These are phyloP conservation scores for Debaryomyces sp. DNA, from an alignment of 1,139 yeast genomes.

Conservation along the genomic window DNA sequence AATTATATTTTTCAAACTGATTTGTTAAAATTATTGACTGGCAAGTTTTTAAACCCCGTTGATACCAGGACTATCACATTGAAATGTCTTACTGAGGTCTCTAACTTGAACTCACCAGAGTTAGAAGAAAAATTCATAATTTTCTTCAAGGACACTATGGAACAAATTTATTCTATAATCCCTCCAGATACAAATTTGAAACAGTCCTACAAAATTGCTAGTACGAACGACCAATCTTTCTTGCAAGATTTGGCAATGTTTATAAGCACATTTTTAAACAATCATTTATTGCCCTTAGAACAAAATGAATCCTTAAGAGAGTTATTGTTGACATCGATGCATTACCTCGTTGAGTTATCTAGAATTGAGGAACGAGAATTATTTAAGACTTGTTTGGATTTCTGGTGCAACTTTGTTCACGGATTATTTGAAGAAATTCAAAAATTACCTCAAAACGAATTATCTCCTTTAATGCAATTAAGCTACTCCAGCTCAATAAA, in stretches of 20 bases:
- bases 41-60: slow-evolving; percentile 74
- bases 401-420: slow-evolving; percentile 85
- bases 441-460: slow-evolving; percentile 68
- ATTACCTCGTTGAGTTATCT: slow-evolving; percentile 81
- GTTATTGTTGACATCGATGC: slow-evolving; percentile 70
- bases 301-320: slow-evolving; percentile 58
- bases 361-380: slow-evolving; percentile 94
- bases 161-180: slow-evolving; percentile 67
- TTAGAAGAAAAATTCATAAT: slow-evolving; percentile 70
- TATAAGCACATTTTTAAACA: slow-evolving; percentile 78
- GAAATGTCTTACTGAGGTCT: slow-evolving; percentile 90
- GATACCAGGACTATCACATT: slow-evolving; percentile 84
- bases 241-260: slow-evolving; percentile 95
- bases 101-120: slow-evolving; percentile 62
- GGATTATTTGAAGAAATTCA: slow-evolving; percentile 86
- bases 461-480: slow-evolving; percentile 76
- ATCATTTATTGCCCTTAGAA: slow-evolving; percentile 78
- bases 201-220: slow-evolving; percentile 72
- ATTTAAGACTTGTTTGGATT: slow-evolving; percentile 92
- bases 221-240: slow-evolving; percentile 86
- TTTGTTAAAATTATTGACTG: slow-evolving; percentile 67
- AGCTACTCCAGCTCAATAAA: slow-evolving; percentile 55
- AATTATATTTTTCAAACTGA: slow-evolving; percentile 90
- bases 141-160: slow-evolving; percentile 76
- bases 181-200: slow-evolving; percentile 78